A percentile compares a stretch with the other conserved stretches of the same genome.
phyloP scores from a whole-genome alignment of 805 yeast species.

The Lipomyces yamadae region DNA sequence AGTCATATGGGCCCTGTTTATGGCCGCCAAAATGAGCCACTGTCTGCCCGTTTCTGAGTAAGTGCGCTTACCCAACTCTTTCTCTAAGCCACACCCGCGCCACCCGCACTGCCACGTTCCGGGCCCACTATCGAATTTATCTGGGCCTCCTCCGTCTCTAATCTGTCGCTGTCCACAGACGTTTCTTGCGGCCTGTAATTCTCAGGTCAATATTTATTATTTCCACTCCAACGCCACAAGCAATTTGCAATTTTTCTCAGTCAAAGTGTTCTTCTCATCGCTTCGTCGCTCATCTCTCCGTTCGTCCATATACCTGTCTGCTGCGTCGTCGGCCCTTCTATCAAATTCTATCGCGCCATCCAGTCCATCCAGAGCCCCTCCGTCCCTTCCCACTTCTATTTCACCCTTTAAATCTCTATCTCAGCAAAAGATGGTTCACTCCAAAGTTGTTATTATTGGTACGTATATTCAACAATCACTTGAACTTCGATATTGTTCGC shows the following conservation, averaged over 20 bases:
- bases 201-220: neutral
- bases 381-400: neutral
- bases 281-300: slow-evolving; percentile 11
- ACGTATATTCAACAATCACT: neutral
- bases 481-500: neutral
- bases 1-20: neutral
- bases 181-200: neutral
- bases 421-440: slow-evolving; percentile 51
- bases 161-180: neutral
- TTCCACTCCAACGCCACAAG: neutral
- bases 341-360: slow-evolving; percentile 1
- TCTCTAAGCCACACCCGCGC: neutral
- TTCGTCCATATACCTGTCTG: slow-evolving; percentile 4
- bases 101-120: slow-evolving; percentile 3
- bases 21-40: no score
- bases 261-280: slow-evolving; percentile 7
- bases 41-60: no score
- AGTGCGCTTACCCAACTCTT: neutral
- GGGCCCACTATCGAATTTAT: neutral
- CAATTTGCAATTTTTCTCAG: neutral
- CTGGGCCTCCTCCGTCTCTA: neutral
- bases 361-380: neutral
- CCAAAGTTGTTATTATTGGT: slow-evolving; percentile 75
- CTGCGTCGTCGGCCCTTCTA: slow-evolving; percentile 9
- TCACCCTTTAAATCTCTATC: neutral